Percentiles rank a stretch among this genome's conserved stretches.
These are phyloP conservation scores for Eucalyptus marginata DNA, from an alignment of 345 rosid genomes.

Conservation along the genomic window DNA sequence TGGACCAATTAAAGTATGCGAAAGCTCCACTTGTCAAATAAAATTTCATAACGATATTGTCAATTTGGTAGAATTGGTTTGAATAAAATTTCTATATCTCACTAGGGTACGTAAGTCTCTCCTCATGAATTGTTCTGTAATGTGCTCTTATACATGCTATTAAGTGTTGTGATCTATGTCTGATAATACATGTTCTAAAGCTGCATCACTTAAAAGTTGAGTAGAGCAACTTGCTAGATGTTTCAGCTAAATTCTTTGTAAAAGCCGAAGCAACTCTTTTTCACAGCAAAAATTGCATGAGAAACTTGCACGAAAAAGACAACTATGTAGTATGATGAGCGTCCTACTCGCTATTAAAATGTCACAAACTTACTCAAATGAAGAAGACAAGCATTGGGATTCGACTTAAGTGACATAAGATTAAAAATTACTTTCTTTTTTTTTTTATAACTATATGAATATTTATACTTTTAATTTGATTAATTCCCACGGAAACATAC, in stretches of 20 bases:
- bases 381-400: not conserved
- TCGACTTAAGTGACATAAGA: not conserved
- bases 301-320: not conserved
- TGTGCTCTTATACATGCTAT: not conserved
- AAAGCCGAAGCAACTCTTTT: not conserved
- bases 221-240: not conserved
- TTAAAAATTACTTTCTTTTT: not conserved
- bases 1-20: not conserved
- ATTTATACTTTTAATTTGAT: not conserved
- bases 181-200: not conserved
- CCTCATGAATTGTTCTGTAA: not conserved
- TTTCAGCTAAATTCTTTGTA: not conserved
- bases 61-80: accelerated
- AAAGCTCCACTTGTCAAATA: not conserved
- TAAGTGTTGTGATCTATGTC: not conserved
- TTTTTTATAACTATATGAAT: not conserved
- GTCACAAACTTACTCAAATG: not conserved
- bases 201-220: not conserved
- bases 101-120: not conserved
- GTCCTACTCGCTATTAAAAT: not conserved
- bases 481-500: not conserved
- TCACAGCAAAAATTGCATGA: not conserved
- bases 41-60: not conserved
- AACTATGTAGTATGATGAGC: not conserved
- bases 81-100: not conserved